Evolutionary conservation across 108 stramenopile species (phyloP).

Genomic region (Epithemia pelagica): DNA sequence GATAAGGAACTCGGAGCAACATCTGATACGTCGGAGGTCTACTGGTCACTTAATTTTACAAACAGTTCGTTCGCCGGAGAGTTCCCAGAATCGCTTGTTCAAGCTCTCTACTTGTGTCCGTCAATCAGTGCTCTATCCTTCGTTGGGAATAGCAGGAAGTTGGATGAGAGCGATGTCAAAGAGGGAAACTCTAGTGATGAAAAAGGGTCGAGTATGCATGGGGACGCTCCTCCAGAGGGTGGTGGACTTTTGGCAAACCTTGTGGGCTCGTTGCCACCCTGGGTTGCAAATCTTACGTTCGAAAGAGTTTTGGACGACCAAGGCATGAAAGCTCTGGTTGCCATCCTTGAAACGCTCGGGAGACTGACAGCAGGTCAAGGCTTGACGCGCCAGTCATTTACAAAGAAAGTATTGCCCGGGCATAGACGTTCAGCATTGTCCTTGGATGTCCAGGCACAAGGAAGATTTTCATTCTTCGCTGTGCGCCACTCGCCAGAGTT

Average conservation of each 20-base stretch:
- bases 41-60: slow-evolving; percentile 63
- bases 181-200: slow-evolving; percentile 18
- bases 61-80: slow-evolving; percentile 66
- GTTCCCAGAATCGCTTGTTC: slow-evolving; percentile 59
- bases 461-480: slow-evolving; percentile 37
- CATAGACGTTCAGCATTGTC: neutral
- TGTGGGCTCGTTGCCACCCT: slow-evolving; percentile 52
- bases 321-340: slow-evolving; percentile 36
- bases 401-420: neutral
- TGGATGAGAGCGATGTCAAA: slow-evolving; percentile 19
- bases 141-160: neutral
- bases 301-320: slow-evolving; percentile 40
- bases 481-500: slow-evolving; percentile 42
- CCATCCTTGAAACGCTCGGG: slow-evolving; percentile 46
- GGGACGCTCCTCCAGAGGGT: slow-evolving; percentile 21
- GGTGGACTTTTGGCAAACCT: slow-evolving; percentile 49
- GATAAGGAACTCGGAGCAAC: slow-evolving; percentile 32
- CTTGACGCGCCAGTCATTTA: neutral
- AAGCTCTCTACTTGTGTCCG: slow-evolving; percentile 55
- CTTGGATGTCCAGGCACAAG: slow-evolving; percentile 29
- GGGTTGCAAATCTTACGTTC: slow-evolving; percentile 50
- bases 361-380: slow-evolving; percentile 32
- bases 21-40: slow-evolving; percentile 24
- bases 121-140: slow-evolving; percentile 55
- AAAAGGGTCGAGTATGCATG: slow-evolving; percentile 4